Percentiles rank a stretch among this genome's conserved stretches.
Evolutionary conservation across 2,329 filamentous ascomycete species (phyloP).

Genomic region (Stylonectria norvegica): DNA sequence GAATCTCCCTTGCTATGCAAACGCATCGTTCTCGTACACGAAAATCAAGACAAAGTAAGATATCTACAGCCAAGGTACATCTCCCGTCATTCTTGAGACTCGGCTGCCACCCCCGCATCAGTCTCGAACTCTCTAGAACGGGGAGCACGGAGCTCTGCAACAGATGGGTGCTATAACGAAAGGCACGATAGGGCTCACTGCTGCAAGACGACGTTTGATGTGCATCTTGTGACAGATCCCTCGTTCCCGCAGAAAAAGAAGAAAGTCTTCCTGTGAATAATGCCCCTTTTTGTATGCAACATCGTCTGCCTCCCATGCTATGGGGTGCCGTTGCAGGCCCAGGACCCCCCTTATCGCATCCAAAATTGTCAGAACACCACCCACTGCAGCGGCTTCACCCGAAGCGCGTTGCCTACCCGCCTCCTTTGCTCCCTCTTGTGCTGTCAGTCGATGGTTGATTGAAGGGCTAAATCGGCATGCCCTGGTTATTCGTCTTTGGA

Average conservation of each 20-base stretch:
- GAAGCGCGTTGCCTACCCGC: conserved; percentile 7
- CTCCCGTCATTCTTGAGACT: conserved; percentile 10
- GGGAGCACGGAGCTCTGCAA: background rate
- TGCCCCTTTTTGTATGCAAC: conserved; percentile 16
- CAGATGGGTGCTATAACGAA: too few relatives aligned
- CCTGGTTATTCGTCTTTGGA: conserved; percentile 3
- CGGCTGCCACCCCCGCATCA: background rate
- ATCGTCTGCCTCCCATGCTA: conserved; percentile 8
- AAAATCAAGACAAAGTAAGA: conserved; percentile 22
- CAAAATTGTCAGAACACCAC: conserved; percentile 7
- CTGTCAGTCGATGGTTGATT: conserved; percentile 3
- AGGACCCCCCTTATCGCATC: conserved; percentile 4
- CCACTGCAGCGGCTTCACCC: conserved; percentile 2
- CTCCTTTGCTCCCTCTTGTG: conserved; percentile 5
- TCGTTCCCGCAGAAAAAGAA: conserved; percentile 9
- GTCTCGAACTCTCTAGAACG: background rate
- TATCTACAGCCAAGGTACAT: conserved; percentile 22
- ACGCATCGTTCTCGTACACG: conserved; percentile 23
- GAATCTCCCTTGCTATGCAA: conserved; percentile 24
- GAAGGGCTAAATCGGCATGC: conserved; percentile 4
- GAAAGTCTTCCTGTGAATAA: conserved; percentile 12
- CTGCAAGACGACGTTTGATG: conserved; percentile 3
- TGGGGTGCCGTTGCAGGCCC: background rate
- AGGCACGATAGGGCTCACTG: too few relatives aligned
- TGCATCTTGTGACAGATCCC: conserved; percentile 6